phyloP scores from a whole-genome alignment of 2,329 filamentous ascomycete species.

The Cercospora sp. region DNA sequence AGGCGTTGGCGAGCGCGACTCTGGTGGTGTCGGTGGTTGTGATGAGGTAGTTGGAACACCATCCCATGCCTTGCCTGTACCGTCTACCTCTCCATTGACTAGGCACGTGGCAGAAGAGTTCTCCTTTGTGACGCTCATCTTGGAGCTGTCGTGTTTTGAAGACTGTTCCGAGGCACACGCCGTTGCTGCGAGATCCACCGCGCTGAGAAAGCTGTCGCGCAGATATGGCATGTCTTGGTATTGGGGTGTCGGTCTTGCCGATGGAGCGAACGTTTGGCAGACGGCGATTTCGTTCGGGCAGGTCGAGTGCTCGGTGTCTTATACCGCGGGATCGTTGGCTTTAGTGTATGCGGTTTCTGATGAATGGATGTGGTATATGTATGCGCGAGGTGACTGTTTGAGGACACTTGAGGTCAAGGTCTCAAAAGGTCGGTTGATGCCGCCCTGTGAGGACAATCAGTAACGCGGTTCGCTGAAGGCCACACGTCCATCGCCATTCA shows the following conservation, averaged over 20 bases:
- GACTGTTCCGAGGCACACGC: not conserved
- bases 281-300: not conserved
- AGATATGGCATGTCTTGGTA: slow-evolving; percentile 18
- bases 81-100: not conserved
- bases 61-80: not conserved
- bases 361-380: not conserved
- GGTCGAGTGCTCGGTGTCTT: not conserved
- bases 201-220: slow-evolving; percentile 4
- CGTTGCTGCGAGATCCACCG: not conserved
- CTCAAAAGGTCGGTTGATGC: slow-evolving; percentile 8
- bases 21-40: slow-evolving; percentile 32
- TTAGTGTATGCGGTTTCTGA: not conserved
- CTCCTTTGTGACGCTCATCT: not conserved
- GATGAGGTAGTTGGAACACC: slow-evolving; percentile 20
- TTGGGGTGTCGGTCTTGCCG: no score
- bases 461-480: not conserved
- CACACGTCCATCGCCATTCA: not conserved
- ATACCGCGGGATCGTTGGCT: not conserved
- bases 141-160: not conserved
- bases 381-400: not conserved
- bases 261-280: not conserved
- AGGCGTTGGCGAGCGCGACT: slow-evolving; percentile 27
- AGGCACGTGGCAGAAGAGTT: not conserved
- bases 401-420: not conserved
- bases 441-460: not conserved